A percentile compares a stretch with the other conserved stretches of the same genome.
phyloP scores from a whole-genome alignment of 2,329 filamentous ascomycete genomes.

The Cercospora berteroae region DNA sequence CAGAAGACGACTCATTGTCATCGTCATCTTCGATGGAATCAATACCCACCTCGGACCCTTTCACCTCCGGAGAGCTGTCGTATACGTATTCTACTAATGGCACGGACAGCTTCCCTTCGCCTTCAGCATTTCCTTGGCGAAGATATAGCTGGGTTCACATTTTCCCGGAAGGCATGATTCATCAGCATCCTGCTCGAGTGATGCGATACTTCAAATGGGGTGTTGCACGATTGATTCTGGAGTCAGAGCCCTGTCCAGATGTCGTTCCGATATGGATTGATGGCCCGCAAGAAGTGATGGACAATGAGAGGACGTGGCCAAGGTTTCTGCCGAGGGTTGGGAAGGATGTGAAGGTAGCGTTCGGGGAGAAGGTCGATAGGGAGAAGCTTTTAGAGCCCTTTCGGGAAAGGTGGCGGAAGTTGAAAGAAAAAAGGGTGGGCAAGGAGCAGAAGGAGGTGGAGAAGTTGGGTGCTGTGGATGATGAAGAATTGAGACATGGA shows the following conservation, averaged over 20 bases:
- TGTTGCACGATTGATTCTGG: constrained; percentile 83
- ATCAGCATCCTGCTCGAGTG: constrained; percentile 74
- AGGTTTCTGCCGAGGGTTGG: constrained; percentile 75
- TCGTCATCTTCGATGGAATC: constrained; percentile 3
- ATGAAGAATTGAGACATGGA: constrained; percentile 66
- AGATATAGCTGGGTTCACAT: constrained; percentile 86
- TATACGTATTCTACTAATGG: constrained; percentile 65
- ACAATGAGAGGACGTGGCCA: constrained; percentile 75
- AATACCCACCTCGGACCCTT: constrained; percentile 52
- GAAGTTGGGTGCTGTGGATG: constrained; percentile 58
- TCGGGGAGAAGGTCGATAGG: constrained; percentile 74
- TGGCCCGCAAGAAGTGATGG: constrained; percentile 84
- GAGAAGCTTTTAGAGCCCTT: constrained; percentile 76
- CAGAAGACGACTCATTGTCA: not conserved
- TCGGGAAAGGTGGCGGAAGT: constrained; percentile 67
- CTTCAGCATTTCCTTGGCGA: constrained; percentile 67
- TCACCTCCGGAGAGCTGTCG: constrained; percentile 52
- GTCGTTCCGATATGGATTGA: constrained; percentile 94
- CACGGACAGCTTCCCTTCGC: constrained; percentile 64
- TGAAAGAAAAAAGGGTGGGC: constrained; percentile 57
- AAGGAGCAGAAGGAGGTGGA: constrained; percentile 11
- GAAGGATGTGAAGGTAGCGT: constrained; percentile 68
- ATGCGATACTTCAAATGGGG: constrained; percentile 99
- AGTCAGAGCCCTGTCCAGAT: constrained; percentile 81
- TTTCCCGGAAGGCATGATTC: constrained; percentile 92